A percentile compares a stretch with the other conserved stretches of the same genome.
These are phyloP conservation scores for Umbelopsis sp. DNA, from an alignment of 192 early-diverging fungal species.

Conservation along the genomic window DNA sequence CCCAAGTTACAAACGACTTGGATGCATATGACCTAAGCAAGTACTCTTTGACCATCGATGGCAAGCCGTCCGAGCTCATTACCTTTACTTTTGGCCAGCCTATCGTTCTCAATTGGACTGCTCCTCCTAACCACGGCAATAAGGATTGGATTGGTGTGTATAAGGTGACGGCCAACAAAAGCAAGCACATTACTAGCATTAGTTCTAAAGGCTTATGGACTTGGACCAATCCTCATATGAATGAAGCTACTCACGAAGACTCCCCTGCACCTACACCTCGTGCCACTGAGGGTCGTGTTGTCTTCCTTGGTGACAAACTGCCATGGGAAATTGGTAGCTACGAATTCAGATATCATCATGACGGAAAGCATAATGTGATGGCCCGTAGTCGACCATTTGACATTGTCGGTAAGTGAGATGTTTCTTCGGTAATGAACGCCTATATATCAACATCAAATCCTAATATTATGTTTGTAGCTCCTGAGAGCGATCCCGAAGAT, in stretches of 20 bases:
- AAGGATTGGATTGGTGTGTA: slow-evolving; percentile 96
- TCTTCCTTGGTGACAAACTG: slow-evolving; percentile 68
- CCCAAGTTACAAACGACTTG: slow-evolving; percentile 44
- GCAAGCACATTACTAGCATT: slow-evolving; percentile 72
- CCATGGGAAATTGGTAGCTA: slow-evolving; percentile 90
- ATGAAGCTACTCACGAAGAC: neutral
- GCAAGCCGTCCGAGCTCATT: neutral
- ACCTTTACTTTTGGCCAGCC: slow-evolving; percentile 74
- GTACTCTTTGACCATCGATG: neutral
- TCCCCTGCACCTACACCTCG: neutral
- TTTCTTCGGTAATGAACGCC: neutral
- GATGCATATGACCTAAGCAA: slow-evolving; percentile 41
- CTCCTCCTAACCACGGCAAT: slow-evolving; percentile 68
- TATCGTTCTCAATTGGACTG: slow-evolving; percentile 76
- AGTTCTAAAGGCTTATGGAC: slow-evolving; percentile 74
- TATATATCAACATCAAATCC: neutral
- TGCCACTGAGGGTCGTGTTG: slow-evolving; percentile 49
- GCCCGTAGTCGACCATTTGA: slow-evolving; percentile 77
- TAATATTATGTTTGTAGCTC: slow-evolving; percentile 13
- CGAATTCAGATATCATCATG: slow-evolving; percentile 91
- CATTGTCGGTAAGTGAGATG: slow-evolving; percentile 56
- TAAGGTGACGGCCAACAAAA: slow-evolving; percentile 75
- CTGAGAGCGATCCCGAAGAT: slow-evolving; percentile 28
- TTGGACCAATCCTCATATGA: slow-evolving; percentile 37
- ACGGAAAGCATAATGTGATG: slow-evolving; percentile 84